These are phyloP conservation scores for Aechmea fasciata DNA, from an alignment of 176 grass and related monocot genomes.

Conservation along the genomic window DNA sequence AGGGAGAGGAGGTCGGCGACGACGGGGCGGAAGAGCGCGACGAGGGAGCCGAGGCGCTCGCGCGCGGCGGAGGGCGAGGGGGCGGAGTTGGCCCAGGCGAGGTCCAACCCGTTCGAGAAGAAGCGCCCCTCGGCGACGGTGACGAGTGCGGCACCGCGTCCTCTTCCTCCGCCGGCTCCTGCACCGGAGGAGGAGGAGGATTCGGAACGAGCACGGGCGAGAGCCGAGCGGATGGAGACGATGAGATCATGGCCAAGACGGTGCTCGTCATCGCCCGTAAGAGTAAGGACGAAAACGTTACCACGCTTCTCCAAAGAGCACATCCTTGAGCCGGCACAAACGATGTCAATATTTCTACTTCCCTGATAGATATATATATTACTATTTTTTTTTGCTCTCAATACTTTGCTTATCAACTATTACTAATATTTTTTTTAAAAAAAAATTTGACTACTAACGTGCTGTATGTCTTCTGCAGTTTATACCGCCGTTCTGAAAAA, in stretches of 20 bases:
- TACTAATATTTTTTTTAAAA: too few species aligned
- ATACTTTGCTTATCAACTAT: too few species aligned
- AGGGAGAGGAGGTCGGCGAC: constrained; percentile 58
- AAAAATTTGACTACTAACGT: too few species aligned
- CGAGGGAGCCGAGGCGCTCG: constrained; percentile 26
- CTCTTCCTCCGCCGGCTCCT: not conserved
- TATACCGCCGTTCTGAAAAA: too few species aligned
- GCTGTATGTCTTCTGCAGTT: too few species aligned
- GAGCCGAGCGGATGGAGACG: constrained; percentile 44
- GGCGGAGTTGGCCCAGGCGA: constrained; percentile 46
- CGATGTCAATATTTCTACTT: too few species aligned
- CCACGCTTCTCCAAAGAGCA: constrained; percentile 74
- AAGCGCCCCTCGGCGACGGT: constrained; percentile 72
- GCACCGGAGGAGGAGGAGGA: constrained; percentile 5
- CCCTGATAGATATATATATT: too few species aligned
- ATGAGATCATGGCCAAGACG: constrained; percentile 41
- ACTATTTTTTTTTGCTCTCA: too few species aligned
- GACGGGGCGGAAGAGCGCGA: constrained; percentile 33
- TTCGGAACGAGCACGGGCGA: constrained; percentile 12
- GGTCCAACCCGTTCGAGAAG: constrained; percentile 92
- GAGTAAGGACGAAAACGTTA: constrained; percentile 73
- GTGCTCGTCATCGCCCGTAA: constrained; percentile 81
- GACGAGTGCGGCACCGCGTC: constrained; percentile 42
- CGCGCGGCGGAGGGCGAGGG: constrained; percentile 13
- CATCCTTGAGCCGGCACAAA: constrained; percentile 19